Evolutionary conservation across 148 eudicot species (phyloP).

Genomic region (Linanthus parryae): DNA sequence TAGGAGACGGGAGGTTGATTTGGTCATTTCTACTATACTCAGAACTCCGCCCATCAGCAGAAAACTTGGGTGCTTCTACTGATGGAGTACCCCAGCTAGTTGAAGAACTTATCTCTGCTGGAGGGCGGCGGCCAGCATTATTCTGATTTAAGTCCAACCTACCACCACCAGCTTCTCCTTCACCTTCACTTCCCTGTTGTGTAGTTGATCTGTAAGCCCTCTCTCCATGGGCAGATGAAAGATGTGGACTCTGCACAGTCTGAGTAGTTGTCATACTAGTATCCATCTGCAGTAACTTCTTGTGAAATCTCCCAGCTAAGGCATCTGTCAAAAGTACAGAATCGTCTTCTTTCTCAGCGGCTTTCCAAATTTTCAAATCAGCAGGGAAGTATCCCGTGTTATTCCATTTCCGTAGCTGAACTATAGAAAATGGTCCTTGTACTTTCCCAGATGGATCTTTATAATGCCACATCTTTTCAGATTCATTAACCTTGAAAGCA

Average conservation of each 20-base stretch:
- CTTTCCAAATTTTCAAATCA: constrained; percentile 70
- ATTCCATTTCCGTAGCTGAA: constrained; percentile 90
- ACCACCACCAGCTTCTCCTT: constrained; percentile 17
- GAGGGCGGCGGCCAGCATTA: neutral
- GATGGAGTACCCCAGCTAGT: constrained; percentile 19
- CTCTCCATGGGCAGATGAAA: constrained; percentile 14
- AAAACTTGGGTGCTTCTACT: constrained; percentile 27
- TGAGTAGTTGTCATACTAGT: constrained; percentile 8
- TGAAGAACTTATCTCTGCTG: constrained; percentile 11
- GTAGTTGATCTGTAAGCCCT: constrained; percentile 17
- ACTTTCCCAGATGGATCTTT: constrained; percentile 81
- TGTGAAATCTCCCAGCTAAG: constrained; percentile 63
- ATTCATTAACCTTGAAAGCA: constrained; percentile 38
- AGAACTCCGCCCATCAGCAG: constrained; percentile 26
- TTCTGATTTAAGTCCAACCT: constrained; percentile 13
- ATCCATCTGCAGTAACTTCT: constrained; percentile 19
- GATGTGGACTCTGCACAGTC: constrained; percentile 9
- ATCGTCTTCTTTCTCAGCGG: constrained; percentile 46
- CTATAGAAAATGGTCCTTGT: constrained; percentile 94
- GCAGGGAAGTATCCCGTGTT: constrained; percentile 84
- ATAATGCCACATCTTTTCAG: constrained; percentile 84
- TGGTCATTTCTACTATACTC: constrained; percentile 30
- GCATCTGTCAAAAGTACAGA: constrained; percentile 68
- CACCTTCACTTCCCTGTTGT: constrained; percentile 10
- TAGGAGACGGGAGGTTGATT: constrained; percentile 66